Base-by-base conservation (phyloP, 441 rosid genomes). In the Breynia disticha region DNA sequence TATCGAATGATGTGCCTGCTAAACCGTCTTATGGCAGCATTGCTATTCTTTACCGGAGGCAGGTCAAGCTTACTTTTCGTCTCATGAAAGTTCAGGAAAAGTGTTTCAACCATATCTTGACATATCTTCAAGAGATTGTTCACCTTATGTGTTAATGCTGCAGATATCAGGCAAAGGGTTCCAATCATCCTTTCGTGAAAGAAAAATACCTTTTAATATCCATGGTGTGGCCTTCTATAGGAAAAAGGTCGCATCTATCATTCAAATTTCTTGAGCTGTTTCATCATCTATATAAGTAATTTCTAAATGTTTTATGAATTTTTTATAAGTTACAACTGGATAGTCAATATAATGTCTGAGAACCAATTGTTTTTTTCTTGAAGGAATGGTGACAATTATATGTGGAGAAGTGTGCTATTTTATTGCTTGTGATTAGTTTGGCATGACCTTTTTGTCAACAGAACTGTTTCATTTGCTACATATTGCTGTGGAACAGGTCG, bases 21-120 rank as follows among this genome's bases (percentile, higher is more conserved):
- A 75, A 75, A 68, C 73, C 67, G 47, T 80, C 81, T 68, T 79
- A 76, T 76, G 87, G 94, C 39, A 75, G 68, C 42, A 74, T 86
- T 64, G 94, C 96, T 56, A 77, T 91, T 73, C 94, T 88, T 43
- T 88, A 87, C 61, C 80, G 98, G 79, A 82, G 94, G 79, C 98
- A 91, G 98, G 96, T 86, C 65, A 68, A 78, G 59, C 61, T 70
- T 67, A 47, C 41, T 54, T 56, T 63, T 66, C 41, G 46, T 22
- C 41, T 39, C 60, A 48, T 69, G 56, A 61, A 52, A 52, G 42
- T 44, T 19, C 42, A n/a, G n/a, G n/a, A n/a, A n/a, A n/a, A n/a
- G n/a, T n/a, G n/a, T n/a, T 32, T 63, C 50, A 45, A 51, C 41
- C 28, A 42, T 10, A 22, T 42, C 39, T 54, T 46, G 48, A 44